phyloP scores from a whole-genome alignment of 768 basidiomycete genomes.

The Suillus americanus region DNA sequence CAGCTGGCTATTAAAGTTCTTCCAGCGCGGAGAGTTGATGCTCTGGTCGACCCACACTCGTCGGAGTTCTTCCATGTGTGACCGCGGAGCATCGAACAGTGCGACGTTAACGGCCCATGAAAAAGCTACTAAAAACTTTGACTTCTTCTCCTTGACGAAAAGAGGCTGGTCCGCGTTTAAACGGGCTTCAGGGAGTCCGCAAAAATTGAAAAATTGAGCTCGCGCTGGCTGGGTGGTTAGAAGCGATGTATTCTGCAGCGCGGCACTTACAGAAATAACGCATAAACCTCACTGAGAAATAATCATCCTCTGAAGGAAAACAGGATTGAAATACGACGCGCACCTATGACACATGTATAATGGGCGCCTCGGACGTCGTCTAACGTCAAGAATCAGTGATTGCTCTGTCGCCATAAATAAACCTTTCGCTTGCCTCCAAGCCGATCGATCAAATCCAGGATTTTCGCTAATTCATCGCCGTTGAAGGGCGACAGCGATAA shows the following conservation, averaged over 20 bases:
- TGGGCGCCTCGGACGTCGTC: neutral
- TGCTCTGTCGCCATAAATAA: neutral
- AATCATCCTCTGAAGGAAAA: neutral
- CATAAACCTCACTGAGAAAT: conserved; percentile 41
- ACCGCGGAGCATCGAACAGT: conserved; percentile 46
- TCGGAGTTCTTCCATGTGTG: conserved; percentile 40
- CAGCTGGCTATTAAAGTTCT: conserved; percentile 39
- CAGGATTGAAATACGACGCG: neutral
- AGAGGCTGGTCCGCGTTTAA: conserved; percentile 45
- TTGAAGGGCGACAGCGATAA: conserved; percentile 11
- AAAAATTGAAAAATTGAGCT: conserved; percentile 42
- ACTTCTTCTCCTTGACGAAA: conserved; percentile 10
- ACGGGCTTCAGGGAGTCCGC: conserved; percentile 47
- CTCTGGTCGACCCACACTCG: conserved; percentile 45
- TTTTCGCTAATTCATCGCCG: conserved; percentile 3
- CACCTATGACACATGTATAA: conserved; percentile 5
- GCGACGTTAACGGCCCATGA: neutral
- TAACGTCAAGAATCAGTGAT: neutral
- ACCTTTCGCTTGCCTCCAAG: neutral
- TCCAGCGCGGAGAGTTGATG: conserved; percentile 39
- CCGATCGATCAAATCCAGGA: conserved; percentile 10
- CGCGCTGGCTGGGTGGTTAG: conserved; percentile 15
- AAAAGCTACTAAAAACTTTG: conserved; percentile 7
- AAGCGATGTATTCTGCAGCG: neutral
- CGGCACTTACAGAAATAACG: conserved; percentile 37